phyloP scores from a whole-genome alignment of 2,329 filamentous ascomycete species.

The Clarireedia sp. region DNA sequence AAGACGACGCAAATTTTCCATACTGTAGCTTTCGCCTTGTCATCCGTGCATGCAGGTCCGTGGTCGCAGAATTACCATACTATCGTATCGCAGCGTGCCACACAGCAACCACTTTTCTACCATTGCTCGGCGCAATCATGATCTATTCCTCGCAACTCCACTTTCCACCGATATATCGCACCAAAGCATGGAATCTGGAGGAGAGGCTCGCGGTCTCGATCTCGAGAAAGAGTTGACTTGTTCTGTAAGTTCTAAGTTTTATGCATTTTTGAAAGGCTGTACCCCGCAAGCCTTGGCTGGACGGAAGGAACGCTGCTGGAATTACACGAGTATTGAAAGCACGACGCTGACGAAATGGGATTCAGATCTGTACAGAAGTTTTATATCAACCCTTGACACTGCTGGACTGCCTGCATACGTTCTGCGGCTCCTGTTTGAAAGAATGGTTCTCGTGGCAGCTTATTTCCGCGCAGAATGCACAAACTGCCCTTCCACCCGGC shows the following conservation, averaged over 20 bases:
- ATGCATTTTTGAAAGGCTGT: not conserved
- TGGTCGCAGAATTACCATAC: not conserved
- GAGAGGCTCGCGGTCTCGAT: slow-evolving; percentile 50
- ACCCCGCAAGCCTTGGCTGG: not conserved
- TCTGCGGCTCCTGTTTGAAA: slow-evolving; percentile 89
- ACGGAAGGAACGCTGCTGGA: not conserved
- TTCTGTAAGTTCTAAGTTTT: slow-evolving; percentile 62
- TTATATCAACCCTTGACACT: slow-evolving; percentile 86
- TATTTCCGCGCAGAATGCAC: slow-evolving; percentile 20
- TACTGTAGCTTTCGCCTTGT: not conserved
- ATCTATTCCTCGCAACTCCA: slow-evolving; percentile 5
- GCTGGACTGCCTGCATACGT: slow-evolving; percentile 90
- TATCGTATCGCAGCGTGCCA: slow-evolving; percentile 6
- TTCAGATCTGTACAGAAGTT: slow-evolving; percentile 90
- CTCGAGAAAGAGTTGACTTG: slow-evolving; percentile 92
- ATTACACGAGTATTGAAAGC: not conserved
- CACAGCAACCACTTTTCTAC: slow-evolving; percentile 5
- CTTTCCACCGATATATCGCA: not conserved
- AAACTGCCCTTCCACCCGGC: slow-evolving; percentile 18
- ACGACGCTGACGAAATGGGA: not conserved
- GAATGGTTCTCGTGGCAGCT: slow-evolving; percentile 86
- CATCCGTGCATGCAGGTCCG: not conserved
- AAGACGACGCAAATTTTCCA: not conserved
- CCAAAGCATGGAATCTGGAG: slow-evolving; percentile 33
- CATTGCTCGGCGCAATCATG: slow-evolving; percentile 10